Evolutionary conservation across 306 rosid genomes (phyloP).

Genomic region (Trichosanthes truncata): DNA sequence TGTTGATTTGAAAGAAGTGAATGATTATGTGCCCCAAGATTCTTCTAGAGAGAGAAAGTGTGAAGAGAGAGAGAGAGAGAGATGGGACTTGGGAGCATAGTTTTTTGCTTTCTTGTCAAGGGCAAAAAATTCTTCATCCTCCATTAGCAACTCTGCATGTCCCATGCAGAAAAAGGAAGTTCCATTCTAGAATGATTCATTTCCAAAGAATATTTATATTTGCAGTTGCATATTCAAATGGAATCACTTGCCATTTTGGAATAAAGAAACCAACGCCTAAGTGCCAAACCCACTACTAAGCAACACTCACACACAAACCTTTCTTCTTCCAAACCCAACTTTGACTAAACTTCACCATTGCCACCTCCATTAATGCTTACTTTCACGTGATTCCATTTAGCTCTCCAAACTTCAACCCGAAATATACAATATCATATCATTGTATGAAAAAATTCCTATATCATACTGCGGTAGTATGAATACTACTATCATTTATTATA

Average conservation of each 20-base stretch:
- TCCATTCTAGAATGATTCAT: conserved; percentile 2
- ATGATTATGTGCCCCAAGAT: conserved; percentile 36
- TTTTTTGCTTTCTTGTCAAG: neutral
- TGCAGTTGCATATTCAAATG: neutral
- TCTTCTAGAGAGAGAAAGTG: conserved; percentile 12
- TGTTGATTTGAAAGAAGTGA: conserved; percentile 13
- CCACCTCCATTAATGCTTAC: neutral
- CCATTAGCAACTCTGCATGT: conserved; percentile 27
- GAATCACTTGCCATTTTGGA: neutral
- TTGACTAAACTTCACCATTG: neutral
- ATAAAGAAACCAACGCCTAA: neutral
- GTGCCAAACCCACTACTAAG: conserved; percentile 7
- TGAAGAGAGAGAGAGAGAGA: neutral
- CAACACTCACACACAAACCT: neutral
- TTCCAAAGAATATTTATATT: neutral
- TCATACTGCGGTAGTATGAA: too few relatives aligned
- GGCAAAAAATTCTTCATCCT: neutral
- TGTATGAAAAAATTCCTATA: too few relatives aligned
- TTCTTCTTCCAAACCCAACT: neutral
- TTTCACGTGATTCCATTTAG: neutral
- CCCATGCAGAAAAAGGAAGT: conserved; percentile 27
- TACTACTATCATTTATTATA: too few relatives aligned
- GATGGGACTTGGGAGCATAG: neutral
- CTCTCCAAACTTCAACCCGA: neutral
- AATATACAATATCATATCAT: too few relatives aligned